Evolutionary conservation across 2,329 filamentous ascomycete species (phyloP).

Genomic region (Monosporascus sp.): DNA sequence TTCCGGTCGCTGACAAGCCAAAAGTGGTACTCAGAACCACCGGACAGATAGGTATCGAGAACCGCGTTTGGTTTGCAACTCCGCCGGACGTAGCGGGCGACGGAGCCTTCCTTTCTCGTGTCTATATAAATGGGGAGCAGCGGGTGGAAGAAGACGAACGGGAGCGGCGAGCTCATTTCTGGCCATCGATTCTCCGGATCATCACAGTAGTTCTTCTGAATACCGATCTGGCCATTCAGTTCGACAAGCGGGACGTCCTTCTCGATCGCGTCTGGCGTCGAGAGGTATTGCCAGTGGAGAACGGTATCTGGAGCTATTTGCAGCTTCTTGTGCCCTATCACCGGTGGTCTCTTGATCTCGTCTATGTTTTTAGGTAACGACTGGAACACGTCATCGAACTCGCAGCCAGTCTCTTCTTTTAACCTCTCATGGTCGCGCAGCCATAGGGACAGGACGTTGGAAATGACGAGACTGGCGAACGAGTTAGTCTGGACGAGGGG

Average conservation of each 20-base stretch:
- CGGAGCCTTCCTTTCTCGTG: constrained; percentile 78
- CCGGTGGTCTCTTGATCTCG: constrained; percentile 35
- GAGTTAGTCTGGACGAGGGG: constrained; percentile 65
- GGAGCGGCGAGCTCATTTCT: constrained; percentile 58
- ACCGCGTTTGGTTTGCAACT: constrained; percentile 89
- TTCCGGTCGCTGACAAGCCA: constrained; percentile 81
- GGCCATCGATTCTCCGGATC: constrained; percentile 63
- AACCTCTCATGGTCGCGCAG: constrained; percentile 67
- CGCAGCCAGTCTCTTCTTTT: constrained; percentile 60
- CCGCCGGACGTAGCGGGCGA: constrained; percentile 81
- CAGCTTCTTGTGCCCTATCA: constrained; percentile 48
- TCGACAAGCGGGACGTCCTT: constrained; percentile 59
- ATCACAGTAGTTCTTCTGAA: constrained; percentile 66
- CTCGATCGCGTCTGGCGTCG: constrained; percentile 43
- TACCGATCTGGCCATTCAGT: constrained; percentile 71
- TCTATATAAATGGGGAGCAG: constrained; percentile 84
- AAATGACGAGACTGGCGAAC: constrained; percentile 69
- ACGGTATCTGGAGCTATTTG: constrained; percentile 41
- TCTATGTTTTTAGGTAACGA: constrained; percentile 39
- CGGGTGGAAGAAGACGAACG: constrained; percentile 84
- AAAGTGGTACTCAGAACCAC: constrained; percentile 77
- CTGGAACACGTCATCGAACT: constrained; percentile 64
- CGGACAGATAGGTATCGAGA: constrained; percentile 79
- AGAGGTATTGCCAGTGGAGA: constrained; percentile 66
- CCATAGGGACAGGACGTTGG: constrained; percentile 73